Evolutionary conservation across 345 rosid species (phyloP).

Genomic region (Litchi chinensis): DNA sequence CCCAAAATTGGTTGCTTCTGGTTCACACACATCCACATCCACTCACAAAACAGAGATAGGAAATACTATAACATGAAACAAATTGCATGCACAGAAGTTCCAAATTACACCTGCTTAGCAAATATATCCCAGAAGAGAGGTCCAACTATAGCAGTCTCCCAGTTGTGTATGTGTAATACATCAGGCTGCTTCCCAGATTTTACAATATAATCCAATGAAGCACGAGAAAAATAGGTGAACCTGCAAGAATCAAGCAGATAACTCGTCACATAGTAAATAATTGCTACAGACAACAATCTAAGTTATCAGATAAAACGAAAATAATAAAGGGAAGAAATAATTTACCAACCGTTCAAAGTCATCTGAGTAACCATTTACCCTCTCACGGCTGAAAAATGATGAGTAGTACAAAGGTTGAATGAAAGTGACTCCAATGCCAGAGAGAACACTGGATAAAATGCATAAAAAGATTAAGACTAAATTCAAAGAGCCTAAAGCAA

Average conservation of each 20-base stretch:
- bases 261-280: constrained; percentile 15
- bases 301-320: constrained; percentile 7
- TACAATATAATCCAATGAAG: constrained; percentile 76
- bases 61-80: not conserved
- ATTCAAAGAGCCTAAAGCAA: constrained; percentile 2
- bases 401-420: constrained; percentile 68
- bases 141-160: constrained; percentile 88
- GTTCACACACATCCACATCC: not conserved
- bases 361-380: constrained; percentile 68
- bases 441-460: constrained; percentile 53
- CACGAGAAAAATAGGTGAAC: constrained; percentile 85
- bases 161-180: constrained; percentile 79
- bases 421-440: constrained; percentile 77
- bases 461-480: constrained; percentile 9
- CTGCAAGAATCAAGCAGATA: constrained; percentile 41
- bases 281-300: constrained; percentile 9
- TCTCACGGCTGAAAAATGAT: constrained; percentile 70
- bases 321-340: constrained; percentile 20
- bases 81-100: constrained; percentile 7
- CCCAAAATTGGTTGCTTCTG: not conserved
- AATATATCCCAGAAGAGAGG: constrained; percentile 92
- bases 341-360: constrained; percentile 78
- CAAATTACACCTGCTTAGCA: constrained; percentile 60
- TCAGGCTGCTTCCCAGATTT: constrained; percentile 89
- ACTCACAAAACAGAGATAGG: not conserved